These are phyloP conservation scores for Malus hybrid DNA, from an alignment of 331 rosid species.

Conservation along the genomic window DNA sequence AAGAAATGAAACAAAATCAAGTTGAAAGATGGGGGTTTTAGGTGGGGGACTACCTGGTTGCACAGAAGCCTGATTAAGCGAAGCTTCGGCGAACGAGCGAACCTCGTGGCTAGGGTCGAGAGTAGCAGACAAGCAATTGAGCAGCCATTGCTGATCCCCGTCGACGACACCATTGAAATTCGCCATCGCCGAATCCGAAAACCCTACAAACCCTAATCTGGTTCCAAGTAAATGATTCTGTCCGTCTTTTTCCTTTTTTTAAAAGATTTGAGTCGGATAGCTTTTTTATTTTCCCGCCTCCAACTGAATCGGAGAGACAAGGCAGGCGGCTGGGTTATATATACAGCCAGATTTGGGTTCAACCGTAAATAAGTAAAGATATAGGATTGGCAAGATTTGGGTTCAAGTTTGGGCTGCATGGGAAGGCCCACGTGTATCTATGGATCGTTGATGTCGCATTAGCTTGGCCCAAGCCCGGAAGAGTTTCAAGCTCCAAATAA, in stretches of 20 bases:
- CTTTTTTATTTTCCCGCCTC: conserved; percentile 14
- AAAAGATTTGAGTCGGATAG: neutral
- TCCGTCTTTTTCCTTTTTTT: neutral
- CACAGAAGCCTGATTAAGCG: conserved; percentile 79
- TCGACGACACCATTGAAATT: conserved; percentile 32
- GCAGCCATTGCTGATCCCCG: conserved; percentile 95
- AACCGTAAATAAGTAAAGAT: neutral
- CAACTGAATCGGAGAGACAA: neutral
- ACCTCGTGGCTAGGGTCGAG: conserved; percentile 89
- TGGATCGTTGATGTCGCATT: neutral
- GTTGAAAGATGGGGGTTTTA: neutral
- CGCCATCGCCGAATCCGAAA: conserved; percentile 37
- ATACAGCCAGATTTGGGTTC: neutral
- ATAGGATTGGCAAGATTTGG: neutral
- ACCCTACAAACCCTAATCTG: neutral
- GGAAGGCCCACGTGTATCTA: no score
- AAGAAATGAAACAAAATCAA: neutral
- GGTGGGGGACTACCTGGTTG: conserved; percentile 59
- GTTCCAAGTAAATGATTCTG: neutral
- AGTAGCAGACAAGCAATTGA: conserved; percentile 80
- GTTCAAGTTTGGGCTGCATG: neutral
- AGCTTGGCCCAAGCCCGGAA: neutral
- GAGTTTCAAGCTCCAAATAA: no score
- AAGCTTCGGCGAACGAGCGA: conserved; percentile 83
- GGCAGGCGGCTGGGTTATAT: neutral